Base-by-base conservation (phyloP, 495 filamentous ascomycete genomes). In the Pseudotulostoma volvatum region DNA sequence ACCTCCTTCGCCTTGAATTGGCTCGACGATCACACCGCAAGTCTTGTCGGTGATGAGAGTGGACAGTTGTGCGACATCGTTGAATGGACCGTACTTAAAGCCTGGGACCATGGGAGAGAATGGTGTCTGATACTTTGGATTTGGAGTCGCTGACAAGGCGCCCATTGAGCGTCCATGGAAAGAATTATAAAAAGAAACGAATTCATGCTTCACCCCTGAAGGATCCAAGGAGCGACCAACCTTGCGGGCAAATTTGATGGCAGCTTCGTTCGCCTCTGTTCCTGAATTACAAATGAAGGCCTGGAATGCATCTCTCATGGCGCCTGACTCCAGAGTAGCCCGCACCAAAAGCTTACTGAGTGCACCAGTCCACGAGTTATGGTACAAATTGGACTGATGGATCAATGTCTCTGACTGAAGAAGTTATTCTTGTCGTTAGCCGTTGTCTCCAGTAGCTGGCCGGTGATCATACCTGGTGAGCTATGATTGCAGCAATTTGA, bases 141-240 rank as follows among this genome's bases (percentile, higher is more conserved):
- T 97, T n/a, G 86, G 92, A 3, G 90, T 97, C 0, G 92, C 90
- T 16, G 80, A 86, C 18, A 97, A 59, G 15, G 75, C 68, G 15
- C 90, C 90, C 84, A 95, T 92, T 15, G 92, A 94, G 38, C 90
- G 79, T 44, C 90, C 90, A 60, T 97, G 90, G 74, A 97, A 97
- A 14, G 81, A 83, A 51, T 79, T 75, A 42, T 80, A 53, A 68
- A 96, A 97, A 21, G 81, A 87, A 39, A 96, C 78, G 9, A 97
- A 57, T 47, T 94, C 85, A 45, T 73, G 56, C 59, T 96, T 93
- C 3, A 57, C 61, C 14, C 82, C 82, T 0, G 76, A 72, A 3
- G 79, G 76, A 38, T 81, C 74, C 11, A 66, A 48, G 9, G 73
- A 64, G 51, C 84, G 82, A 44, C 85, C 90, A 35, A 82, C 77